phyloP scores from a whole-genome alignment of 2,329 filamentous ascomycete genomes.

The Cryoendolithus antarcticus region DNA sequence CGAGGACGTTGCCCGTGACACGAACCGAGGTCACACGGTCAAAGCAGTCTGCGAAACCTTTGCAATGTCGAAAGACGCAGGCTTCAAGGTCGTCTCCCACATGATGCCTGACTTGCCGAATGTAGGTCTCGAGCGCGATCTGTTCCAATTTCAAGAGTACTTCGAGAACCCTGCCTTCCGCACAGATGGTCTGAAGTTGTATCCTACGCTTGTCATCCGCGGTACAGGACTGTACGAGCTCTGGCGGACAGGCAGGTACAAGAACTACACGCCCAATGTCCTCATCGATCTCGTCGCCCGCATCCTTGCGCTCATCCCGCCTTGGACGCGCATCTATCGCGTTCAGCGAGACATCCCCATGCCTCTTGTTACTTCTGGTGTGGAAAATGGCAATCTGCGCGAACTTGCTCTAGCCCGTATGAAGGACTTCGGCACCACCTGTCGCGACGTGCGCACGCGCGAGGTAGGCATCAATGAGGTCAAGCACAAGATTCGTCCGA shows the following conservation, averaged over 20 bases:
- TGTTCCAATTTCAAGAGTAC: slow-evolving; percentile 95
- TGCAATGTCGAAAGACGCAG: slow-evolving; percentile 91
- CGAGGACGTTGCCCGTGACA: slow-evolving; percentile 95
- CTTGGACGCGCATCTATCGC: slow-evolving; percentile 97
- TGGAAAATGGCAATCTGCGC: slow-evolving; percentile 92
- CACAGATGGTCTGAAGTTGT: slow-evolving; percentile 95
- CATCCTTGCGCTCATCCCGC: slow-evolving; percentile 88
- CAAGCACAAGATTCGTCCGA: slow-evolving; percentile 94
- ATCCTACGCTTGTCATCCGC: slow-evolving; percentile 91
- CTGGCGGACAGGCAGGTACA: slow-evolving; percentile 92
- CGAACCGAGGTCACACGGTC: slow-evolving; percentile 92
- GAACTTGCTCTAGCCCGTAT: slow-evolving; percentile 91
- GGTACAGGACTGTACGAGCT: slow-evolving; percentile 94
- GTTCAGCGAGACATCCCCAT: slow-evolving; percentile 99
- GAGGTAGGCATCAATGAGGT: slow-evolving; percentile 99
- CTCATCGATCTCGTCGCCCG: slow-evolving; percentile 90
- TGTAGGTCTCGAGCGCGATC: slow-evolving; percentile 93
- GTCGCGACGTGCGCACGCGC: slow-evolving; percentile 87
- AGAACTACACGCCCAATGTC: slow-evolving; percentile 97
- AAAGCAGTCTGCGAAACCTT: slow-evolving; percentile 93
- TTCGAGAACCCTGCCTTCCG: slow-evolving; percentile 94
- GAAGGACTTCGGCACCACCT: slow-evolving; percentile 97
- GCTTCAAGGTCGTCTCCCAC: slow-evolving; percentile 97
- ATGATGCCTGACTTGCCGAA: slow-evolving; percentile 99
- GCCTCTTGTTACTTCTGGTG: slow-evolving; percentile 95